A percentile compares a stretch with the other conserved stretches of the same genome.
phyloP scores from a whole-genome alignment of 2,329 filamentous ascomycete species.

The Didymella pomorum region DNA sequence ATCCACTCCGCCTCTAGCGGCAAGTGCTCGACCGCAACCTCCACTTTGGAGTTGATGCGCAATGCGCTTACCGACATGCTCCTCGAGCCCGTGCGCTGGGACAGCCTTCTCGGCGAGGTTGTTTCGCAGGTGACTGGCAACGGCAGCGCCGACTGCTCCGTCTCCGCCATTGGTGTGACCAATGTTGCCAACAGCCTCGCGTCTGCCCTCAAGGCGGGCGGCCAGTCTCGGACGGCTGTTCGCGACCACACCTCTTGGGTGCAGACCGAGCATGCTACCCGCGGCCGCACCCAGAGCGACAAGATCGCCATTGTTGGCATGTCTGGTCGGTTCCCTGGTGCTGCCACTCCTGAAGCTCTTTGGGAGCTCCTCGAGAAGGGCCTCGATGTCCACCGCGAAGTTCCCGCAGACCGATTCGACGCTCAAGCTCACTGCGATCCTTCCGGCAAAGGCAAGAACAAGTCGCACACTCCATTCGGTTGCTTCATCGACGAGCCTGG shows the following conservation, averaged over 20 bases:
- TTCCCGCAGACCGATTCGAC: slow-evolving; percentile 77
- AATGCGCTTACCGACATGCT: slow-evolving; percentile 57
- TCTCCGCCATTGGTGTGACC: slow-evolving; percentile 61
- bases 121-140: slow-evolving; percentile 57
- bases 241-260: slow-evolving; percentile 58
- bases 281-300: slow-evolving; percentile 62
- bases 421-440: slow-evolving; percentile 75
- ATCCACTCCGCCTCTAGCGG: slow-evolving; percentile 59
- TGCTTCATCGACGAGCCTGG: slow-evolving; percentile 80
- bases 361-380: slow-evolving; percentile 80
- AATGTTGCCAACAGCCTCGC: slow-evolving; percentile 64
- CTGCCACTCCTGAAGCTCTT: slow-evolving; percentile 73
- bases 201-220: slow-evolving; percentile 61
- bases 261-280: slow-evolving; percentile 35
- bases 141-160: slow-evolving; percentile 52
- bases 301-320: slow-evolving; percentile 89
- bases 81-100: slow-evolving; percentile 58
- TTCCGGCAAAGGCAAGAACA: slow-evolving; percentile 76
- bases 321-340: slow-evolving; percentile 78
- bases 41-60: slow-evolving; percentile 56
- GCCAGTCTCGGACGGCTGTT: slow-evolving; percentile 54
- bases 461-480: slow-evolving; percentile 77
- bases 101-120: slow-evolving; percentile 57
- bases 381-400: slow-evolving; percentile 73
- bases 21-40: slow-evolving; percentile 56